A percentile compares a stretch with the other conserved stretches of the same genome.
phyloP scores from a whole-genome alignment of 2,329 filamentous ascomycete species.

The Cladosporium sp. region DNA sequence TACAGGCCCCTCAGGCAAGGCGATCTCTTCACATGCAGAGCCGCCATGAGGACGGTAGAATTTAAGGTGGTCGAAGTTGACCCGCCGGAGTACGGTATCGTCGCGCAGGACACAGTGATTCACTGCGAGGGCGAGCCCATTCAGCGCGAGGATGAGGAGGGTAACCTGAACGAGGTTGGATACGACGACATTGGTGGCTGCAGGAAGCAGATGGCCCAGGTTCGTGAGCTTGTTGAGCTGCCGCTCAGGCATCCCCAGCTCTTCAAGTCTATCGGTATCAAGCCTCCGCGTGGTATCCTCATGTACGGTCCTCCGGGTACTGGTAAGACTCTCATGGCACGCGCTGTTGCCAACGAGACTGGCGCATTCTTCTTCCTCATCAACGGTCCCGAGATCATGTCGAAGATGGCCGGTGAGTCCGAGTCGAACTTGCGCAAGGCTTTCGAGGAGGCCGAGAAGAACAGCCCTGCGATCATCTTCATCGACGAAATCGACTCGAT shows the following conservation, averaged over 20 bases:
- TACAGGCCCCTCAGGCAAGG: slow-evolving; percentile 96
- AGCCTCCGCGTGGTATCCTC: slow-evolving; percentile 95
- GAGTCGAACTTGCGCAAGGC: slow-evolving; percentile 97
- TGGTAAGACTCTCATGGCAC: slow-evolving; percentile 98
- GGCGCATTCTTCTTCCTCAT: slow-evolving; percentile 99
- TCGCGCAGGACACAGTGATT: slow-evolving; percentile 97
- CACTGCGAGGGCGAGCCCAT: slow-evolving; percentile 97
- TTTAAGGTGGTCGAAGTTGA: slow-evolving; percentile 99
- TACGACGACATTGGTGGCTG: slow-evolving; percentile 99
- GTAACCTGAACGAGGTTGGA: slow-evolving; percentile 97
- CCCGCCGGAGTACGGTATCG: slow-evolving; percentile 95
- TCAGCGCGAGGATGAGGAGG: slow-evolving; percentile 97
- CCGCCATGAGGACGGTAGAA: slow-evolving; percentile 97
- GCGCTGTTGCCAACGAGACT: slow-evolving; percentile 97
- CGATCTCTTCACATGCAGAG: slow-evolving; percentile 93
- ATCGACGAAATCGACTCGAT: slow-evolving; percentile 99
- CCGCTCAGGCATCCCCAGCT: slow-evolving; percentile 94
- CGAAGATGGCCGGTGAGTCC: slow-evolving; percentile 99
- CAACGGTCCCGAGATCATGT: slow-evolving; percentile 99
- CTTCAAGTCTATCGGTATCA: slow-evolving; percentile 99
- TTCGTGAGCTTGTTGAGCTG: slow-evolving; percentile 95
- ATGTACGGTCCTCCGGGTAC: slow-evolving; percentile 93
- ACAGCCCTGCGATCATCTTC: slow-evolving; percentile 98
- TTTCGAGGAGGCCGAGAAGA: slow-evolving; percentile 99
- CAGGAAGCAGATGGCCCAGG: slow-evolving; percentile 99